These are phyloP conservation scores for Silene vulgaris DNA, from an alignment of 179 eudicot species.

Conservation along the genomic window DNA sequence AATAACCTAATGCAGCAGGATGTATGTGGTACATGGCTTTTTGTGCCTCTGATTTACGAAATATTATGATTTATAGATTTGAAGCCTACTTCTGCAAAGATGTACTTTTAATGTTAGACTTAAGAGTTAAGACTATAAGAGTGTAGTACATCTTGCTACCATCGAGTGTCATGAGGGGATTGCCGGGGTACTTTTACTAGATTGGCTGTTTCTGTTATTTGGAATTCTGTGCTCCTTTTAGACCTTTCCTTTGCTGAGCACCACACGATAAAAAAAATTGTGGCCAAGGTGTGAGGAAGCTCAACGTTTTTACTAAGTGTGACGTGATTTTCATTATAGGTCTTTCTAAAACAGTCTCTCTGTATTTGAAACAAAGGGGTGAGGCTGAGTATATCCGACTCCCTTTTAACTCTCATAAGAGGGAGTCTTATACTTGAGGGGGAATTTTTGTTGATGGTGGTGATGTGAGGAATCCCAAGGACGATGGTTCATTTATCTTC, in stretches of 20 bases:
- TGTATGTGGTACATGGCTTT: constrained; percentile 46
- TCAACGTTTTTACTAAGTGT: no score
- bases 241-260: not conserved
- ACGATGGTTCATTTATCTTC: not conserved
- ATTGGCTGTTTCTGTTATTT: constrained; percentile 12
- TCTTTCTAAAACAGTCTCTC: no score
- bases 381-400: no score
- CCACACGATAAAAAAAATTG: not conserved
- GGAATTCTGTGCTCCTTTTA: not conserved
- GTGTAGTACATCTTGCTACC: constrained; percentile 9
- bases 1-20: constrained; percentile 42
- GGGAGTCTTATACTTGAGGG: no score
- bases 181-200: not conserved
- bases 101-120: not conserved
- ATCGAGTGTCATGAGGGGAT: not conserved
- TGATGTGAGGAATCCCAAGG: not conserved
- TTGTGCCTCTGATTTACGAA: not conserved
- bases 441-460: not conserved
- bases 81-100: not conserved
- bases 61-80: constrained; percentile 7
- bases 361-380: no score
- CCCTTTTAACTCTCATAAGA: no score
- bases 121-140: not conserved
- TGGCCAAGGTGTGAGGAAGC: no score
- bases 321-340: no score